A percentile compares a stretch with the other conserved stretches of the same genome.
Evolutionary conservation across 2,329 filamentous ascomycete species (phyloP).

Genomic region (Polychaeton citri): DNA sequence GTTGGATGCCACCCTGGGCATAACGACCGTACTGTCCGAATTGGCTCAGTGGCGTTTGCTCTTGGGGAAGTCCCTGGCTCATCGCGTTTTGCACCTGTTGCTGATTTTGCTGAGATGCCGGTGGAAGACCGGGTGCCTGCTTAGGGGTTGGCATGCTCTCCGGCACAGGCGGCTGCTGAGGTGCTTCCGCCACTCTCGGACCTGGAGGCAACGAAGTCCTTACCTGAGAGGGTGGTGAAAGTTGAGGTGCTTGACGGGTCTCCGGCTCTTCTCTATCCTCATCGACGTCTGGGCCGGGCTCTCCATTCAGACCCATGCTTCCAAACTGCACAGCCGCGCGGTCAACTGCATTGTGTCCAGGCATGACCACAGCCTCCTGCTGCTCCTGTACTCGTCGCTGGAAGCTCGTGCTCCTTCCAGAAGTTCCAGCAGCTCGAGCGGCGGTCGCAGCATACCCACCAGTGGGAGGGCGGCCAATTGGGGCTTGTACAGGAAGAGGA

Average conservation of each 20-base stretch:
- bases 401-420: slow-evolving; percentile 61
- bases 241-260: slow-evolving; percentile 85
- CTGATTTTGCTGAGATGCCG: slow-evolving; percentile 42
- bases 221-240: slow-evolving; percentile 77
- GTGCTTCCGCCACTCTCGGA: slow-evolving; percentile 29
- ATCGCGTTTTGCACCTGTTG: slow-evolving; percentile 26
- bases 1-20: slow-evolving; percentile 42
- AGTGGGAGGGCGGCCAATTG: slow-evolving; percentile 48
- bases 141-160: slow-evolving; percentile 39
- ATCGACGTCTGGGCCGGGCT: slow-evolving; percentile 66
- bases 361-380: slow-evolving; percentile 96
- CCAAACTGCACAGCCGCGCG: slow-evolving; percentile 90
- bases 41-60: slow-evolving; percentile 27
- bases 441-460: slow-evolving; percentile 64
- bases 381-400: slow-evolving; percentile 84
- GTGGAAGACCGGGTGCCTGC: slow-evolving; percentile 48
- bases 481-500: slow-evolving; percentile 48
- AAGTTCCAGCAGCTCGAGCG: slow-evolving; percentile 56
- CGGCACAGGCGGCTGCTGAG: slow-evolving; percentile 26
- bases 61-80: slow-evolving; percentile 41
- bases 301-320: slow-evolving; percentile 79
- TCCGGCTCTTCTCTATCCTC: slow-evolving; percentile 91
- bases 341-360: slow-evolving; percentile 88
- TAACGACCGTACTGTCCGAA: slow-evolving; percentile 60
- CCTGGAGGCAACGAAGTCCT: slow-evolving; percentile 75